phyloP scores from a whole-genome alignment of 192 early-diverging fungal species.

The Chytriomyces hyalinus region DNA sequence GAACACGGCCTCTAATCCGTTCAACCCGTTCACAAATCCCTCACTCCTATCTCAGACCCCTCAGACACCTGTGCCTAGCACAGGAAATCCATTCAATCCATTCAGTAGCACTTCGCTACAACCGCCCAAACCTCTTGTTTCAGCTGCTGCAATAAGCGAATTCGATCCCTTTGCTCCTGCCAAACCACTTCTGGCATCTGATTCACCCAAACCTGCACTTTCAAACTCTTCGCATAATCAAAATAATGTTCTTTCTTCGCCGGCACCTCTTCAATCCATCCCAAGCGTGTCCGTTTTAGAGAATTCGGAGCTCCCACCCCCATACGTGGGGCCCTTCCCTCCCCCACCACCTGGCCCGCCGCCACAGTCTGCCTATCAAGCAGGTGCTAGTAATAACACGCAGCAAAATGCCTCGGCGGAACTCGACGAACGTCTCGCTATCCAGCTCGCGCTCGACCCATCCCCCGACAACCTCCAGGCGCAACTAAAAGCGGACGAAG shows the following conservation, averaged over 20 bases:
- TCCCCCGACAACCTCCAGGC: not conserved
- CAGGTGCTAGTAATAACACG: no score
- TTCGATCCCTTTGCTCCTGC: constrained; percentile 16
- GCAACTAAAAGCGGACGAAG: not conserved
- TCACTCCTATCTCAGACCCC: not conserved
- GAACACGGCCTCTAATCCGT: not conserved
- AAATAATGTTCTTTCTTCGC: not conserved
- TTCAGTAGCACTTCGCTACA: not conserved
- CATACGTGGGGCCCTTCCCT: no score
- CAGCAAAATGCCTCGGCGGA: not conserved
- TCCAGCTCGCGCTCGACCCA: not conserved
- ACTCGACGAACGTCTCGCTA: not conserved
- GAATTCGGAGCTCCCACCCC: not conserved
- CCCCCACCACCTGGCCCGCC: no score
- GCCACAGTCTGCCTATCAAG: no score
- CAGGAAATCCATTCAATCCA: constrained; percentile 10
- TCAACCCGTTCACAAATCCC: not conserved
- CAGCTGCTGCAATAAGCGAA: not conserved
- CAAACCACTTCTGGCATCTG: not conserved
- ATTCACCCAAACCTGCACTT: not conserved
- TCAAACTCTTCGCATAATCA: not conserved
- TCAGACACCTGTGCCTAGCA: not conserved
- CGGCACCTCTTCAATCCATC: not conserved
- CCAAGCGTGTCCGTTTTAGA: not conserved
- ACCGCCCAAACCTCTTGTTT: not conserved